A percentile compares a stretch with the other conserved stretches of the same genome.
These are phyloP conservation scores for Exophiala phaeomuriformis DNA, from an alignment of 2,329 filamentous ascomycete genomes.

Conservation along the genomic window DNA sequence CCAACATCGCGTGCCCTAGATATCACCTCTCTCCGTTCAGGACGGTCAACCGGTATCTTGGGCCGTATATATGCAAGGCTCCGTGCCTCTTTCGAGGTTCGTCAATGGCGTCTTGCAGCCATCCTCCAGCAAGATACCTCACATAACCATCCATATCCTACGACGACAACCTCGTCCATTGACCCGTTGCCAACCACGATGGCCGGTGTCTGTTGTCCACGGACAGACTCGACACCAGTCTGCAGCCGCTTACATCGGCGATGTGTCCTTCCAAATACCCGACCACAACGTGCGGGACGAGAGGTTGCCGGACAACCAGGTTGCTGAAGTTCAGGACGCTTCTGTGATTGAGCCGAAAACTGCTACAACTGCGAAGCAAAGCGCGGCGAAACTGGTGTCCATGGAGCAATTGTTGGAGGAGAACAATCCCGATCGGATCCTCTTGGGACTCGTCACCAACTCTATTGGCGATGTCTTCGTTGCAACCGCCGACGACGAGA, in stretches of 20 bases:
- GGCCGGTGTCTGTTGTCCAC: slow-evolving; percentile 2
- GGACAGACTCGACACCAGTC: background rate
- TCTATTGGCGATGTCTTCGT: slow-evolving; percentile 27
- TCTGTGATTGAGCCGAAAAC: background rate
- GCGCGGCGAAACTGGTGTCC: background rate
- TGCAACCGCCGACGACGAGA: slow-evolving; percentile 15
- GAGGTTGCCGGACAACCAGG: background rate
- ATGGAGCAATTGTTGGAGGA: slow-evolving; percentile 29
- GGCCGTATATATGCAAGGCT: slow-evolving; percentile 22
- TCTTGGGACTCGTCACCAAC: slow-evolving; percentile 33
- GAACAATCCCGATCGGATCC: slow-evolving; percentile 37
- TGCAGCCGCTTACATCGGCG: slow-evolving; percentile 1
- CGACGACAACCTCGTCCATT: slow-evolving; percentile 7
- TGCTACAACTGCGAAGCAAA: background rate
- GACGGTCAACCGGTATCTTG: background rate
- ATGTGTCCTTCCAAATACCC: background rate
- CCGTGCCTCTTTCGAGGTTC: slow-evolving; percentile 20
- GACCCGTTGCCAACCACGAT: slow-evolving; percentile 3
- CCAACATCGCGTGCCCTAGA: background rate
- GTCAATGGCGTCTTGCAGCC: slow-evolving; percentile 19
- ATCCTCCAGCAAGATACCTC: slow-evolving; percentile 22
- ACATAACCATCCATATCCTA: slow-evolving; percentile 21
- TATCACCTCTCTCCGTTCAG: background rate
- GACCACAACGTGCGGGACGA: background rate
- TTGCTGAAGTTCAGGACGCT: background rate